Conservation (phyloP, 192 early-diverging fungal genomes). For the Piromyces sp. region DNA sequence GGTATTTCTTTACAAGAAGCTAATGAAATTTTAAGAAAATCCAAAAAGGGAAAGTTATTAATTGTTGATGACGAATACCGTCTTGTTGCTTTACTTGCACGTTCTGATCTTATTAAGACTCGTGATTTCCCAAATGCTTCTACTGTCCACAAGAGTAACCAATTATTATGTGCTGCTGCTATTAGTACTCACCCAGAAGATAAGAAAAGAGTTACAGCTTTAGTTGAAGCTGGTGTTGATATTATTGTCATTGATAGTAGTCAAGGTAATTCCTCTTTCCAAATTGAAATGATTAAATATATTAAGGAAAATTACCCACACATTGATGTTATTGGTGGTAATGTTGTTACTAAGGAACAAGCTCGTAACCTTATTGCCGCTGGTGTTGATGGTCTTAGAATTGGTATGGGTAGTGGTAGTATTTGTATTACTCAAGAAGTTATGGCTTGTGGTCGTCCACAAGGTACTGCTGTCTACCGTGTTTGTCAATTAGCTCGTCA, state of each 20-base stretch:
- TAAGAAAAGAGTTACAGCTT: slow-evolving; percentile 54
- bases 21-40: slow-evolving; percentile 66
- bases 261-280: slow-evolving; percentile 86
- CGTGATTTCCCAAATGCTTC: slow-evolving; percentile 85
- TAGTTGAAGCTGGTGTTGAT: slow-evolving; percentile 91
- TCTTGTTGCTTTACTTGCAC: slow-evolving; percentile 77
- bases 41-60: slow-evolving; percentile 93
- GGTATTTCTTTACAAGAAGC: slow-evolving; percentile 83
- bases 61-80: slow-evolving; percentile 69
- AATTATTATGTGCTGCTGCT: slow-evolving; percentile 85
- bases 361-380: slow-evolving; percentile 76
- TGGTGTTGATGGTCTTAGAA: slow-evolving; percentile 83
- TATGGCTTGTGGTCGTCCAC: slow-evolving; percentile 96
- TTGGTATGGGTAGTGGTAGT: slow-evolving; percentile 94
- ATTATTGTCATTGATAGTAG: slow-evolving; percentile 89
- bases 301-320: slow-evolving; percentile 70
- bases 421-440: slow-evolving; percentile 99
- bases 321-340: slow-evolving; percentile 86
- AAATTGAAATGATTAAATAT: slow-evolving; percentile 87
- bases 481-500: slow-evolving; percentile 84
- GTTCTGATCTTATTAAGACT: slow-evolving; percentile 93
- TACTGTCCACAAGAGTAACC: slow-evolving; percentile 62
- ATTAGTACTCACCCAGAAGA: slow-evolving; percentile 83
- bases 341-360: slow-evolving; percentile 93
- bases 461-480: slow-evolving; percentile 88